phyloP scores from a whole-genome alignment of 225 moss, liverwort and hornwort species.

The Ulota crispa region DNA sequence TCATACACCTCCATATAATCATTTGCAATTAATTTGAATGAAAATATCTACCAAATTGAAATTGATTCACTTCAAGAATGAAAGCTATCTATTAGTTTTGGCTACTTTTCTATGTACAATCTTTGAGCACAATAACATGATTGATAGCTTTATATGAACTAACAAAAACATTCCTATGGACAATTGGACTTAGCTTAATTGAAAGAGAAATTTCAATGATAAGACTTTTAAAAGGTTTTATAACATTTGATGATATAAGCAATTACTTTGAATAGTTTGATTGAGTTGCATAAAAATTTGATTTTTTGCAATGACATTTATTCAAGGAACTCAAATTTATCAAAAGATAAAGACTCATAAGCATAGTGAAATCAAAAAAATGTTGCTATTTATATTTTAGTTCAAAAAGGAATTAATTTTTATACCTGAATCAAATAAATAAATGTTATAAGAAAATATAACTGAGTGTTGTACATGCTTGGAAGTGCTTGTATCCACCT shows the following conservation, averaged over 20 bases:
- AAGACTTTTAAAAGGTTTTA: neutral
- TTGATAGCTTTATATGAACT: neutral
- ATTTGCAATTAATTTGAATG: neutral
- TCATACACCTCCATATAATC: too few relatives aligned
- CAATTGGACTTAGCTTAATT: neutral
- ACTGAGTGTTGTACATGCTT: conserved; percentile 6
- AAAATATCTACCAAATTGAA: neutral
- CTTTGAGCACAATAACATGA: too few relatives aligned
- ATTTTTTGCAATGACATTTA: neutral
- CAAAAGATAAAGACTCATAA: neutral
- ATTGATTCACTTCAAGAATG: neutral
- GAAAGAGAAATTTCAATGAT: neutral
- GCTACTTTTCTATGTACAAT: neutral
- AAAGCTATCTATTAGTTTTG: neutral
- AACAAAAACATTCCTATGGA: too few relatives aligned
- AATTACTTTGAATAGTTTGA: neutral
- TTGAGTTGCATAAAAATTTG: neutral
- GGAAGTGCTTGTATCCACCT: conserved; percentile 25
- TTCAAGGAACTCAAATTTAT: neutral
- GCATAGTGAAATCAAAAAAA: fast-evolving
- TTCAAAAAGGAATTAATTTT: neutral
- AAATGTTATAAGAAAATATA: conserved; percentile 1
- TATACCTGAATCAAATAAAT: conserved; percentile 21
- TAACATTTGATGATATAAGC: neutral
- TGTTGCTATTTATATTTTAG: too few relatives aligned